phyloP scores from a whole-genome alignment of 176 grass and related monocot genomes.

The Aegilops tauschii region DNA sequence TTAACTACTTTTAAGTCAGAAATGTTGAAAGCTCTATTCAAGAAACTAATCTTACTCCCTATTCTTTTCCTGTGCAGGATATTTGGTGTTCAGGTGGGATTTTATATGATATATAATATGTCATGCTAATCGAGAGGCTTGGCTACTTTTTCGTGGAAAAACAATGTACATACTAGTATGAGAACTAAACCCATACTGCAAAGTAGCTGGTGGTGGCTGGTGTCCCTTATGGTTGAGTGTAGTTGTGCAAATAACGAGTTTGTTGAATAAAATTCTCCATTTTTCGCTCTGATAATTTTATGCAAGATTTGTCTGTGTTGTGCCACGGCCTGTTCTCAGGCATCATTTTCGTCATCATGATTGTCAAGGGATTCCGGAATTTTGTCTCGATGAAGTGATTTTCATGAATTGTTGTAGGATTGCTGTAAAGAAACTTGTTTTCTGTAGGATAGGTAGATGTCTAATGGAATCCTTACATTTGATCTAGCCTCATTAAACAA shows the following conservation, averaged over 20 bases:
- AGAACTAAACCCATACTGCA: slow-evolving; percentile 26
- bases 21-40: background rate
- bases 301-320: background rate
- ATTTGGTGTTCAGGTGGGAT: background rate
- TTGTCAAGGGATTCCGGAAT: too few relatives aligned
- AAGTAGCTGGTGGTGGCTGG: slow-evolving; percentile 28
- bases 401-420: background rate
- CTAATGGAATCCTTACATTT: background rate
- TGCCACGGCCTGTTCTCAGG: background rate
- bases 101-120: slow-evolving; percentile 22
- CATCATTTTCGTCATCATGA: too few relatives aligned
- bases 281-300: slow-evolving; percentile 23
- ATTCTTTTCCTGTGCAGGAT: slow-evolving; percentile 16
- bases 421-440: background rate
- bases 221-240: slow-evolving; percentile 36
- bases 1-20: background rate
- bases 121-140: slow-evolving; percentile 4
- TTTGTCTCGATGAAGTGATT: background rate
- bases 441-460: background rate
- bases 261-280: slow-evolving; percentile 47
- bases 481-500: background rate
- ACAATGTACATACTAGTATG: slow-evolving; percentile 54
- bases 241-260: slow-evolving; percentile 57
- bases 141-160: slow-evolving; percentile 4
- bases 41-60: background rate